Percentiles rank a stretch among this genome's conserved stretches.
Evolutionary conservation across 1,139 yeast species (phyloP).

Genomic region (Lodderomyces jiufengensis): DNA sequence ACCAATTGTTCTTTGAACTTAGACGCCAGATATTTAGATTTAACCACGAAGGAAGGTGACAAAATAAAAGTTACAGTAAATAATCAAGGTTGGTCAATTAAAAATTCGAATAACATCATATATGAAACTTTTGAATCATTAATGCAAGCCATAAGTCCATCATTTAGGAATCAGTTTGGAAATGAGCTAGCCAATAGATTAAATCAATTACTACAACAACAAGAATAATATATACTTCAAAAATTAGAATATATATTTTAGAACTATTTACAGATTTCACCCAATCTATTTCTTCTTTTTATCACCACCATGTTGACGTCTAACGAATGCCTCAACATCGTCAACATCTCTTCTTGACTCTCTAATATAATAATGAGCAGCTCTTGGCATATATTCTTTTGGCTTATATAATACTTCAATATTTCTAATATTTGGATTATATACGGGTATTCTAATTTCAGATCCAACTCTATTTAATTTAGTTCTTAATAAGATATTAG

Average conservation of each 20-base stretch:
- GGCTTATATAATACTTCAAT: conserved; percentile 76
- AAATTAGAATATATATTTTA: not conserved
- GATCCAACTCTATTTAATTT: conserved; percentile 76
- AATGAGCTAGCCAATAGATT: conserved; percentile 22
- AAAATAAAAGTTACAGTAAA: conserved; percentile 27
- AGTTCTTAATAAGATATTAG: conserved; percentile 74
- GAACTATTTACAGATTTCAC: not conserved
- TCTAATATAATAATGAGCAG: conserved; percentile 85
- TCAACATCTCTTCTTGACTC: conserved; percentile 73
- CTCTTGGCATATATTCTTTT: conserved; percentile 62
- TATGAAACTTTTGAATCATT: conserved; percentile 46
- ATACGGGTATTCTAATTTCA: conserved; percentile 74
- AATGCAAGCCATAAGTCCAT: conserved; percentile 35
- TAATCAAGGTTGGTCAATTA: conserved; percentile 31
- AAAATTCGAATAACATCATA: not conserved
- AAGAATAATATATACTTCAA: conserved; percentile 1
- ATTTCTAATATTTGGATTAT: conserved; percentile 70
- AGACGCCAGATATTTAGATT: conserved; percentile 3
- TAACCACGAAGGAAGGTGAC: conserved; percentile 17
- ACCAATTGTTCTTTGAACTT: conserved; percentile 18
- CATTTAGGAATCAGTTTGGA: conserved; percentile 32
- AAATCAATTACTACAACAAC: conserved; percentile 11
- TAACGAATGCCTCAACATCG: conserved; percentile 54
- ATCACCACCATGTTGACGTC: conserved; percentile 15
- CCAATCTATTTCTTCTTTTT: conserved; percentile 3